A percentile compares a stretch with the other conserved stretches of the same genome.
Conservation (phyloP, 192 early-diverging fungal genomes). For the Coemansia sp. region DNA sequence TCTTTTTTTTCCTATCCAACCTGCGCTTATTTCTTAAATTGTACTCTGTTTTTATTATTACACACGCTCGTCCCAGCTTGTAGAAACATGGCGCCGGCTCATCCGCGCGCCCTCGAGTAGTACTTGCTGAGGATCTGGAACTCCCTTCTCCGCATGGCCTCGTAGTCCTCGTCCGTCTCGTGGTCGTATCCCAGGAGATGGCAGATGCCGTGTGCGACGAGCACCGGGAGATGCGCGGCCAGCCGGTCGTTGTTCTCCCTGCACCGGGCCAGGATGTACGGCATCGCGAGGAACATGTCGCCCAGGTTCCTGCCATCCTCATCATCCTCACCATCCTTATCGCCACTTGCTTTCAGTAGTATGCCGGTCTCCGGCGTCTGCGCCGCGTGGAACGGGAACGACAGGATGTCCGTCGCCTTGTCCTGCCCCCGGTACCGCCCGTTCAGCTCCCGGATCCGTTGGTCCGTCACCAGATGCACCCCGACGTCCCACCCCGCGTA, state of each 20-base stretch:
- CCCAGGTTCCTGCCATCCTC: constrained; percentile 61
- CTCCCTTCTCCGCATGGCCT: constrained; percentile 40
- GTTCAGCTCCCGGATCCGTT: constrained; percentile 56
- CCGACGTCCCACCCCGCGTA: constrained; percentile 66
- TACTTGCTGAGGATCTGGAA: constrained; percentile 30
- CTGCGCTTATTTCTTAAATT: constrained; percentile 6
- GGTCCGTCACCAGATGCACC: constrained; percentile 57
- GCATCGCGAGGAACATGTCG: constrained; percentile 63
- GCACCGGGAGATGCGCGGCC: constrained; percentile 54
- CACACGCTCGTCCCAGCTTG: not conserved
- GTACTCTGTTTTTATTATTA: not conserved
- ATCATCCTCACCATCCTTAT: no score
- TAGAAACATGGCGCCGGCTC: not conserved
- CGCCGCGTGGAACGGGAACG: constrained; percentile 63
- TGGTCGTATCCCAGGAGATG: constrained; percentile 73
- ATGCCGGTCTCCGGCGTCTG: constrained; percentile 16
- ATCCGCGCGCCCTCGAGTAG: not conserved
- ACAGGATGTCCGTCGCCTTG: constrained; percentile 63
- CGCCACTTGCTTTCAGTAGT: no score
- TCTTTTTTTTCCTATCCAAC: not conserved
- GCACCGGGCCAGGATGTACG: constrained; percentile 60
- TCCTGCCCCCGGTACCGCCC: constrained; percentile 55
- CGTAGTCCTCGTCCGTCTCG: constrained; percentile 53
- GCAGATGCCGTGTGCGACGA: constrained; percentile 66
- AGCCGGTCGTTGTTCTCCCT: constrained; percentile 45